Percentiles rank a stretch among this genome's conserved stretches.
Evolutionary conservation across 495 filamentous ascomycete species (phyloP).

Genomic region (Cudoniella acicularis): DNA sequence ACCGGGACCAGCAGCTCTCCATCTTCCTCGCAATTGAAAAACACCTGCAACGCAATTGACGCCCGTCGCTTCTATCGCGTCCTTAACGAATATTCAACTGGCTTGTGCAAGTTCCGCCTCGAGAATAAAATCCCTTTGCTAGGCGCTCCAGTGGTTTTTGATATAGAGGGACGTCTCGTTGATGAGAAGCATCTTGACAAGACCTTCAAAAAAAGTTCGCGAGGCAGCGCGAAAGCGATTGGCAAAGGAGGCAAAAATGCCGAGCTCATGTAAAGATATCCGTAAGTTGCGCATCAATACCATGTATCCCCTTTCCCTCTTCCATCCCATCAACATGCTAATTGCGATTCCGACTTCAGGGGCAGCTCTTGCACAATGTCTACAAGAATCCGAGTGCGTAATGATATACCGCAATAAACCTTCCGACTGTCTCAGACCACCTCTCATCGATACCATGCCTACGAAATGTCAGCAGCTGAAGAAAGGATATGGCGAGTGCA

Average conservation of each 20-base stretch:
- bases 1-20: background rate
- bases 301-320: constrained; percentile 6
- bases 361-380: constrained; percentile 85
- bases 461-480: constrained; percentile 88
- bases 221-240: too few relatives aligned
- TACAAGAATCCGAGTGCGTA: constrained; percentile 92
- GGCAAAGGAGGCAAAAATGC: constrained; percentile 57
- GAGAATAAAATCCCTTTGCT: background rate
- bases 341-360: constrained; percentile 47
- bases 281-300: constrained; percentile 53
- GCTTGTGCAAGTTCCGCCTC: background rate
- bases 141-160: background rate
- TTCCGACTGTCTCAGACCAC: constrained; percentile 80
- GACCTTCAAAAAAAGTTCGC: too few relatives aligned
- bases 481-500: constrained; percentile 90
- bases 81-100: background rate
- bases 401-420: constrained; percentile 84
- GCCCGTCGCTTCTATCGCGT: background rate
- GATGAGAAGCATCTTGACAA: background rate
- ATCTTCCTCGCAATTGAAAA: background rate
- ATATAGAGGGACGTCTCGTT: background rate
- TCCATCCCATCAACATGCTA: background rate
- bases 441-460: constrained; percentile 73
- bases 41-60: background rate
- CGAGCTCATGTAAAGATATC: constrained; percentile 93